These are phyloP conservation scores for Megacollybia marginata DNA, from an alignment of 768 basidiomycete species.

Conservation along the genomic window DNA sequence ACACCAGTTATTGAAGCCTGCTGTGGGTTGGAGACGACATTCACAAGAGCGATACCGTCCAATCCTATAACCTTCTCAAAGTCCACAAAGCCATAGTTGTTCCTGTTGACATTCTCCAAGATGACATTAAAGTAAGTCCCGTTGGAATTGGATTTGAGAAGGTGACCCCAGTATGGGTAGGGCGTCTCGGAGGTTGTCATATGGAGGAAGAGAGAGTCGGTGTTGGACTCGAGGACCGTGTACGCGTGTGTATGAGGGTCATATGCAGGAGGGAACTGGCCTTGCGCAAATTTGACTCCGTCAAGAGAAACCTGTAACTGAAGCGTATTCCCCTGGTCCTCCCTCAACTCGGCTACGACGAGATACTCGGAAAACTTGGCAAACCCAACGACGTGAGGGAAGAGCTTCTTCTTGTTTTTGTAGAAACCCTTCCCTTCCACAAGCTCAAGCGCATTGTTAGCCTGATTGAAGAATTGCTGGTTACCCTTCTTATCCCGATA, in stretches of 20 bases:
- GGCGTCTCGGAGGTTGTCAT: slow-evolving; percentile 83
- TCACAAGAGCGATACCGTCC: slow-evolving; percentile 92
- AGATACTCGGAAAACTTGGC: slow-evolving; percentile 96
- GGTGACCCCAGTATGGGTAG: slow-evolving; percentile 78
- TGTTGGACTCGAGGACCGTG: slow-evolving; percentile 91
- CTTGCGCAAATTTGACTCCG: slow-evolving; percentile 76
- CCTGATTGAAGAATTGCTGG: slow-evolving; percentile 49
- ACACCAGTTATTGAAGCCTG: slow-evolving; percentile 63
- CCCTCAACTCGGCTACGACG: slow-evolving; percentile 85
- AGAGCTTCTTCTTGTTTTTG: slow-evolving; percentile 62
- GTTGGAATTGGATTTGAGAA: slow-evolving; percentile 96
- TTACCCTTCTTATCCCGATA: slow-evolving; percentile 76
- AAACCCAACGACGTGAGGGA: slow-evolving; percentile 87
- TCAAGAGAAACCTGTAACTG: slow-evolving; percentile 91
- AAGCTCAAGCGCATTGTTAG: slow-evolving; percentile 65
- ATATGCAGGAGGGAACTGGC: slow-evolving; percentile 87
- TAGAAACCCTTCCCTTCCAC: slow-evolving; percentile 75
- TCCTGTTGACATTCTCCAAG: slow-evolving; percentile 84
- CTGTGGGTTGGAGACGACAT: slow-evolving; percentile 76
- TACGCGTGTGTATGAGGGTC: slow-evolving; percentile 88
- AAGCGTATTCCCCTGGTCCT: slow-evolving; percentile 43
- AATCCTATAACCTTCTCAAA: slow-evolving; percentile 97
- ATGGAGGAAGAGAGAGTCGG: slow-evolving; percentile 89
- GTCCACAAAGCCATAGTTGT: slow-evolving; percentile 82
- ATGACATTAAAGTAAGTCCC: slow-evolving; percentile 94